Conservation (phyloP, 31 red algal genomes). For the Odonthalia washingtoniensis region DNA sequence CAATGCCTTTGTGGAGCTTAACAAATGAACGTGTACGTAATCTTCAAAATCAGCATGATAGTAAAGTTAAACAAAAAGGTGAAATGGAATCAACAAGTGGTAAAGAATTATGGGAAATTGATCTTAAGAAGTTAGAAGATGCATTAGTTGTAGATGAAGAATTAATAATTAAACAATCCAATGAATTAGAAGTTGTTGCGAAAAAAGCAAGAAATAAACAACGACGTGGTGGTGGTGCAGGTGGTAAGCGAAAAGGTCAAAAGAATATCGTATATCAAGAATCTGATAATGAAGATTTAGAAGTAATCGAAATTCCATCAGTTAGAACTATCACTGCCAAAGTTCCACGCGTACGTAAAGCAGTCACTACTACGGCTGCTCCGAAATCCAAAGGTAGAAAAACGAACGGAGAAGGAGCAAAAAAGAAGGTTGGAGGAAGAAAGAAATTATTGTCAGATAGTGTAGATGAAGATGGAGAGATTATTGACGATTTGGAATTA, state of each 20-base stretch:
- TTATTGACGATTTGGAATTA: not conserved
- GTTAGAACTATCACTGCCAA: constrained; percentile 21
- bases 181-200: constrained; percentile 61
- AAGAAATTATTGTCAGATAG: not conserved
- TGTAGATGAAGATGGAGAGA: not conserved
- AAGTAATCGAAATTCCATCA: constrained; percentile 37
- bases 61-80: constrained; percentile 69
- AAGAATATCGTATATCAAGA: too few relatives aligned
- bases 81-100: constrained; percentile 69
- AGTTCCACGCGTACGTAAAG: constrained; percentile 29
- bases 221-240: not conserved
- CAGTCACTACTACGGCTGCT: not conserved
- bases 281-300: constrained; percentile 21
- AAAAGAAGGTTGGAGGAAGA: not conserved
- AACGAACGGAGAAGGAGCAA: not conserved
- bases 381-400: not conserved
- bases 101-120: constrained; percentile 74
- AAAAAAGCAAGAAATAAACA: constrained; percentile 58
- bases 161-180: constrained; percentile 10
- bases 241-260: constrained; percentile 55
- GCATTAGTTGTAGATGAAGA: constrained; percentile 69
- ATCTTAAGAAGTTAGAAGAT: constrained; percentile 83
- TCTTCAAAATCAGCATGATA: constrained; percentile 73
- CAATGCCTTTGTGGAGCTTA: constrained; percentile 95
- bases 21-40: constrained; percentile 84